These are phyloP conservation scores for Crithidia bombi DNA, from an alignment of 208 protist genomes.

Conservation along the genomic window DNA sequence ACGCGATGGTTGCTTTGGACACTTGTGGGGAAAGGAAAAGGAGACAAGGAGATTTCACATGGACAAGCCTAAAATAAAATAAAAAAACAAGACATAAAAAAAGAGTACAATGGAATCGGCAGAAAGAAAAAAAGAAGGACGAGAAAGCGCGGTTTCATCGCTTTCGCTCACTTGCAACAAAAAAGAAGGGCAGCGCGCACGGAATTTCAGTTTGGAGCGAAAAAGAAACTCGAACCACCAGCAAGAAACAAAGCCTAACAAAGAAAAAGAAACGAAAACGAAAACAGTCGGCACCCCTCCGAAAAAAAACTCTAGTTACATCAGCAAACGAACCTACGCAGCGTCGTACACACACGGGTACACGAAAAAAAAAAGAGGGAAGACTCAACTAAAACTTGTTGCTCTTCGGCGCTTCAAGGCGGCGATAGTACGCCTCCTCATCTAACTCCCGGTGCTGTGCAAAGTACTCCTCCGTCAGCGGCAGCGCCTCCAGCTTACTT, in stretches of 20 bases:
- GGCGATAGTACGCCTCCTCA: conserved; percentile 65
- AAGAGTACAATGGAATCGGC: not conserved
- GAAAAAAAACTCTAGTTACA: conserved; percentile 1
- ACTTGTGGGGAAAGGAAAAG: too few species aligned
- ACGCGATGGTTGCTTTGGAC: too few species aligned
- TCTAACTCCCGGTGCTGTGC: conserved; percentile 60
- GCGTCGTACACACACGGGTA: not conserved
- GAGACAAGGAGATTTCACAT: not conserved
- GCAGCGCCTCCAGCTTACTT: conserved; percentile 79
- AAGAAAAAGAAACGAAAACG: conserved; percentile 5
- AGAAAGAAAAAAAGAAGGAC: not conserved
- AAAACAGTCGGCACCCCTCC: not conserved
- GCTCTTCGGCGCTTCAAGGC: conserved; percentile 59
- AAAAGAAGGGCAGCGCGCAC: not conserved
- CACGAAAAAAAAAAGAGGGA: not conserved
- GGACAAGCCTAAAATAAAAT: too few species aligned
- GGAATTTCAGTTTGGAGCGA: conserved; percentile 1
- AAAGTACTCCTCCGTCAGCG: conserved; percentile 81
- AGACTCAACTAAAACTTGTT: conserved; percentile 40
- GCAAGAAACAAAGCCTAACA: conserved; percentile 8
- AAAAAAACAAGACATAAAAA: too few species aligned
- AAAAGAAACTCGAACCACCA: conserved; percentile 2
- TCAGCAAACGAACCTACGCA: not conserved
- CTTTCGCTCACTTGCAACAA: not conserved
- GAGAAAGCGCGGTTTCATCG: not conserved